Base-by-base conservation (phyloP, 2,329 filamentous ascomycete species). In the Gnomoniopsis sp. region DNA sequence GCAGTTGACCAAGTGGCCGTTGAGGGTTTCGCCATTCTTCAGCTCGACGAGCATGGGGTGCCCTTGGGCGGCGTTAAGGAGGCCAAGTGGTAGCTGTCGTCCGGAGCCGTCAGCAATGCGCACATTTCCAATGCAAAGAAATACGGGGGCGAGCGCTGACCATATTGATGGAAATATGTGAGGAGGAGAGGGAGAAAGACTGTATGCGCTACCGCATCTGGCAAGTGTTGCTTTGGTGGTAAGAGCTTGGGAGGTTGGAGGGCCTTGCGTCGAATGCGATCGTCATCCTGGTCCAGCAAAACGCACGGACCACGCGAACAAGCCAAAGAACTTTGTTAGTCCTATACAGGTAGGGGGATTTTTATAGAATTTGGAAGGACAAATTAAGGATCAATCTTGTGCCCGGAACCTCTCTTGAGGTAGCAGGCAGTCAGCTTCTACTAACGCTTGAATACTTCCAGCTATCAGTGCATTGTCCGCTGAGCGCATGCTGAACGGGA, bases 31-130 rank as follows among this genome's bases (percentile, higher is more conserved):
- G 77, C 93, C 93, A 71, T 93, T 96, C 82, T 97, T 97, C 65
- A 97, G 88, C 80, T 97, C 93, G 65, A 97, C 93, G 58, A 96
- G 88, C 89, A 97, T 98, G 3, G 95, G 93, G 73, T 97, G 91
- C 82, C 95, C 95, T 80, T 97, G 93, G 65, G 95, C 93, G 68
- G 93, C 93, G 69, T 91, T 98, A 63, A 99, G 84, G 53, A 99
- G 88, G 70, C 93, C 92, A 72, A 89, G 81, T 65, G 87, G 87
- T 65, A 89, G 74, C 87, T 89, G 65, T 47, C 54, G 52, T 47
- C 50, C 47, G 34, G 49, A 22, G 12, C 66, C 69, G 54, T 57
- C 21, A 57, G 53, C 41, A 19, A 19, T 21, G 38, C n/a, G 41
- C 41, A 21, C n/a, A 19, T 17, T 17, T 17, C 15, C n/a, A 11